Evolutionary conservation across 2,329 filamentous ascomycete genomes (phyloP).

Genomic region (Fusarium torulosum): DNA sequence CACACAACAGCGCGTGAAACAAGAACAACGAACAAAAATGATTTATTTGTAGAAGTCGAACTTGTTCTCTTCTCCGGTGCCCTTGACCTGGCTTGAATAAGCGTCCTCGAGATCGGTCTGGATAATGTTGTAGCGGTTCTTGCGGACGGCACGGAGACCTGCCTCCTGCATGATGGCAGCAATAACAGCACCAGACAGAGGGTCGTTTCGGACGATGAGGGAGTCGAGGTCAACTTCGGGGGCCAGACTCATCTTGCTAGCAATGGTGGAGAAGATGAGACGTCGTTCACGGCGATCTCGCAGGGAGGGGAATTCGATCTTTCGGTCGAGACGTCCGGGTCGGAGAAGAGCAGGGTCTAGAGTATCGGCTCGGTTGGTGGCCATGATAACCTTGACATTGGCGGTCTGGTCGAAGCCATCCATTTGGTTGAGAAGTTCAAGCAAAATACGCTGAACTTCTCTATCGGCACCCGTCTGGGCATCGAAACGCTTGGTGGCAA

Average conservation of each 20-base stretch:
- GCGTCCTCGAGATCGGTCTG: conserved; percentile 97
- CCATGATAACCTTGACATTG: conserved; percentile 99
- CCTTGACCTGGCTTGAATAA: conserved; percentile 97
- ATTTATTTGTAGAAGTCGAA: conserved; percentile 92
- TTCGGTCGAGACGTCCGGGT: conserved; percentile 94
- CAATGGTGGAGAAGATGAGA: conserved; percentile 97
- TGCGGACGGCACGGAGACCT: conserved; percentile 90
- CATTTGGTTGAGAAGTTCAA: conserved; percentile 99
- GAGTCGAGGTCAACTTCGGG: conserved; percentile 97
- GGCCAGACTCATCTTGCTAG: conserved; percentile 94
- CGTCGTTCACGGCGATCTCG: conserved; percentile 94
- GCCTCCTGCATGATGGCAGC: conserved; percentile 99
- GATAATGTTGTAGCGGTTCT: conserved; percentile 99
- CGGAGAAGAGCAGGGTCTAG: conserved; percentile 94
- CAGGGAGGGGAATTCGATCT: conserved; percentile 98
- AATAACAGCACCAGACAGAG: conserved; percentile 93
- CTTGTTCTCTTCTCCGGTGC: conserved; percentile 72
- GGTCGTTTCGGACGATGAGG: conserved; percentile 96
- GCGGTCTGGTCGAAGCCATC: conserved; percentile 99
- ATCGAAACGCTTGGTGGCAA: conserved; percentile 99
- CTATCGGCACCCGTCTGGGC: conserved; percentile 97
- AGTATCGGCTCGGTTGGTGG: conserved; percentile 97
- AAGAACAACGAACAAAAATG: conserved; percentile 8
- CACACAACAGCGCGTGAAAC: conserved; percentile 26
- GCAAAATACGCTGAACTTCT: conserved; percentile 97